phyloP scores from a whole-genome alignment of 1,284 basidiomycete species.

The Pascua guehoae region DNA sequence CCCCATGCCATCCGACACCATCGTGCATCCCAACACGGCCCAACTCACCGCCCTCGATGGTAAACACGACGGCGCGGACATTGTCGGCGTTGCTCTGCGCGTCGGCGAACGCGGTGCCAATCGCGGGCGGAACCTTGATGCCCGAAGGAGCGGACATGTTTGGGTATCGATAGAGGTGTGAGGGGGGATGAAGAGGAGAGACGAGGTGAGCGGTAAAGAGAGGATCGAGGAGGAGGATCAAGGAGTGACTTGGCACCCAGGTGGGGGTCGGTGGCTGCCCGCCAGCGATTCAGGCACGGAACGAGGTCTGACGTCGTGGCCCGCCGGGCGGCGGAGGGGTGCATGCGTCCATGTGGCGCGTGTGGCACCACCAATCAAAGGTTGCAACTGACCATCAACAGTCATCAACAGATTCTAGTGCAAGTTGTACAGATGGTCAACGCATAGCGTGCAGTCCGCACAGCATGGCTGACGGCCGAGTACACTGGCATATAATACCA shows the following conservation, averaged over 20 bases:
- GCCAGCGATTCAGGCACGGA: not conserved
- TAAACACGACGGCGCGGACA: constrained; percentile 45
- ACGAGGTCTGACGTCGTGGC: not conserved
- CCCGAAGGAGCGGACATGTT: constrained; percentile 49
- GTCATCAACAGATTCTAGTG: not conserved
- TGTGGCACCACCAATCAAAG: not conserved
- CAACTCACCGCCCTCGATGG: constrained; percentile 45
- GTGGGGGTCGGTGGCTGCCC: not conserved
- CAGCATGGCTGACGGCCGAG: too few species aligned
- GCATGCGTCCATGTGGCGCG: not conserved
- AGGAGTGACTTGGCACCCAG: not conserved
- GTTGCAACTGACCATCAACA: not conserved
- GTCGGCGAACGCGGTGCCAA: constrained; percentile 37
- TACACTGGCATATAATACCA: not conserved
- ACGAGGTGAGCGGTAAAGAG: not conserved
- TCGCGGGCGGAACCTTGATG: constrained; percentile 41
- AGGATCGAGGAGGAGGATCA: not conserved
- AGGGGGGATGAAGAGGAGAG: not conserved
- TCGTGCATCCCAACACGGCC: not conserved
- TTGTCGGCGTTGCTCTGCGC: constrained; percentile 28
- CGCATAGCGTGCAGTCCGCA: constrained; percentile 2
- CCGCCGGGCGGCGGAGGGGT: too few species aligned
- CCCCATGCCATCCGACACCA: too few species aligned
- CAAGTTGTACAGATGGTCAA: constrained; percentile 3
- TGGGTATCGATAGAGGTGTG: not conserved